Evolutionary conservation across 768 basidiomycete genomes (phyloP), one percentile per base, ranked within the genome.

Genomic region (Tulasnella sp.): DNA sequence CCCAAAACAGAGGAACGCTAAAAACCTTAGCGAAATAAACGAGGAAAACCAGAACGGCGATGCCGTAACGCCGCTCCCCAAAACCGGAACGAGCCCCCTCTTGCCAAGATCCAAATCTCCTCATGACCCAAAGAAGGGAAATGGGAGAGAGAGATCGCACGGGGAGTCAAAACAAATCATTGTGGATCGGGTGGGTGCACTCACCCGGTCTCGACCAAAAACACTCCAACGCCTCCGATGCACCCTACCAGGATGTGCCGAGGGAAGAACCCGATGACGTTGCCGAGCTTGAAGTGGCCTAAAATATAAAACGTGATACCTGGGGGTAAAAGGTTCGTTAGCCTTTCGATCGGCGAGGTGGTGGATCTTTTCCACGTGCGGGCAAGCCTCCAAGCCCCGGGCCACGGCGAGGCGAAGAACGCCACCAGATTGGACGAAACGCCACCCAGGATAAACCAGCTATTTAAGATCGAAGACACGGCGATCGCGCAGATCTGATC

Each of bases 171-270:
- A 8, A 62, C 7, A 62, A 8, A 8, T n/a, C 41, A n/a, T 35
- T 26, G 7, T 8, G 5, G 26, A 7, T 8, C 19, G 44, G 16
- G 42, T 75, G n/a, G n/a, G 47, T 52, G 47, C n/a, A 77, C 85
- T 72, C 75, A 91, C 90, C 94, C 95, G 0, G 95, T 98, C 76
- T 90, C 84, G 47, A 98, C 87, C 62, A 99, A 83, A 80, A 98
- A 99, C 9, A 89, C 87, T 17, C 96, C 96, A 37, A 98, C 93
- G n/a, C 96, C 95, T 11, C 95, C 95, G 44, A 98, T 98, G 77
- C 82, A 91, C 86, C 95, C 95, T n/a, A 99, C 92, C 35, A 98
- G 86, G 77, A 98, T 97, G 77, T 97, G 95, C 16, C 96, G 84
- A 19, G 96, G 96, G 81, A 98, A 98, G 81, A 98, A 98, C 0